A percentile compares a stretch with the other conserved stretches of the same genome.
These are phyloP conservation scores for Thielaviopsis populi DNA, from an alignment of 2,329 filamentous ascomycete species.

Conservation along the genomic window DNA sequence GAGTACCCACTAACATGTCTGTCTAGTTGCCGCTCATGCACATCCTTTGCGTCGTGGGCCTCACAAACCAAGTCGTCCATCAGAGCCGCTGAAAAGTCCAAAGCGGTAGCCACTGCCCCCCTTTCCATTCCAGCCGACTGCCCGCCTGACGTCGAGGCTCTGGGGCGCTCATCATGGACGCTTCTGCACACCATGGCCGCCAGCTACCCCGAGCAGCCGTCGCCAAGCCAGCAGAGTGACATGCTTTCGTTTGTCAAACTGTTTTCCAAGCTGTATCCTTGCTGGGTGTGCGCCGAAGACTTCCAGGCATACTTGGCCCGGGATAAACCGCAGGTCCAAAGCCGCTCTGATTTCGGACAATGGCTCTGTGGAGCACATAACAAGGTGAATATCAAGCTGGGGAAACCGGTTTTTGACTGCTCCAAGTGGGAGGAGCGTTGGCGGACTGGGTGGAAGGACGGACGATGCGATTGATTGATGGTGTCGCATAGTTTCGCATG, in stretches of 20 bases:
- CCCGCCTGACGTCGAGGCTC: constrained; percentile 73
- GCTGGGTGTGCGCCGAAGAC: constrained; percentile 88
- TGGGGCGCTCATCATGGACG: constrained; percentile 85
- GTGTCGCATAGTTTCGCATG: not conserved
- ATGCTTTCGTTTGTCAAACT: constrained; percentile 62
- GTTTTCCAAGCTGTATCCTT: constrained; percentile 82
- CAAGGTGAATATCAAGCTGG: constrained; percentile 75
- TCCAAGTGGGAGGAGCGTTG: constrained; percentile 82
- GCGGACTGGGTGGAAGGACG: constrained; percentile 73
- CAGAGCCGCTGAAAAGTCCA: constrained; percentile 22
- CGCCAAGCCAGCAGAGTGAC: constrained; percentile 54
- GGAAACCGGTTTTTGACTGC: constrained; percentile 86
- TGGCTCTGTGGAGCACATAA: constrained; percentile 84
- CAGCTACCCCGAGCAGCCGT: constrained; percentile 60
- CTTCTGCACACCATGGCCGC: constrained; percentile 85
- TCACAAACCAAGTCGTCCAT: constrained; percentile 35
- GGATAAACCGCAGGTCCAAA: constrained; percentile 33
- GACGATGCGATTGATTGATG: constrained; percentile 39
- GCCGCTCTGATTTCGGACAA: constrained; percentile 40
- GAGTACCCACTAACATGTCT: not conserved
- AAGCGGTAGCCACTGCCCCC: constrained; percentile 22
- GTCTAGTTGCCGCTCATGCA: constrained; percentile 55
- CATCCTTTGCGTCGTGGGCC: constrained; percentile 48
- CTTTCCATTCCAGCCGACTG: constrained; percentile 45
- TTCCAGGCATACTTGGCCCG: constrained; percentile 68